Evolutionary conservation across 2,329 filamentous ascomycete species (phyloP), one percentile per base, ranked within the genome.

Genomic region (Lizonia empirigonia): DNA sequence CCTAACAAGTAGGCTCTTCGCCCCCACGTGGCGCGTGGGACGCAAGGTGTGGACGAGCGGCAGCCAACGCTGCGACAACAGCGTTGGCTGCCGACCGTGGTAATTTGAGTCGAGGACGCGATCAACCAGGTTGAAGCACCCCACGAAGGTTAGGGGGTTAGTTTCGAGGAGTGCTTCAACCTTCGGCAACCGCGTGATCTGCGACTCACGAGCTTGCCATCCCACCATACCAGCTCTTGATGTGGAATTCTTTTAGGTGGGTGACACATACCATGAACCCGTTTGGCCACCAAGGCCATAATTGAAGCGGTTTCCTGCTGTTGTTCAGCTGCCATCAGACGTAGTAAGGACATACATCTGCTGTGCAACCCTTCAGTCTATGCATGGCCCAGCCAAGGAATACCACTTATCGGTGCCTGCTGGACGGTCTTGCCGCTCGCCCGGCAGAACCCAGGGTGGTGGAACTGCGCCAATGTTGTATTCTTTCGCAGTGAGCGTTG

Each of bases 1-100:
- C 60, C 61, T 62, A 38, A 53, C 52, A 54, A 46, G 53, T 53
- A 59, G 58, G 59, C 47, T 59, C 59, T 39, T 57, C 49, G 53
- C 41, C 50, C 49, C 39, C 49, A 20, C 29, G 29, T 39, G 55
- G 56, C 49, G 45, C 38, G 20, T 13, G 6, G 18, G 15, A 47
- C 45, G 49, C 49, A 38, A 52, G 44, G 49, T 39, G 42, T 34
- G 42, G 37, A 47, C 49, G 42, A 52, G 49, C 49, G 38, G 33
- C 23, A 41, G 33, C 27, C 26, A 27, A 19, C 13, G 16, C 42
- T 33, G 27, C 12, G 8, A 22, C 5, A 1, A 12, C 42, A 44
- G 33, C 32, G 18, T 41, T 22, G 38, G 13, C 47, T 35, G 32
- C 53, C 46, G 41, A 44, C 40, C 34, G 40, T 36, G 34, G 48